Evolutionary conservation across 805 yeast genomes (phyloP), one percentile per base, ranked within the genome.

Genomic region (Zygoascus tannicola): DNA sequence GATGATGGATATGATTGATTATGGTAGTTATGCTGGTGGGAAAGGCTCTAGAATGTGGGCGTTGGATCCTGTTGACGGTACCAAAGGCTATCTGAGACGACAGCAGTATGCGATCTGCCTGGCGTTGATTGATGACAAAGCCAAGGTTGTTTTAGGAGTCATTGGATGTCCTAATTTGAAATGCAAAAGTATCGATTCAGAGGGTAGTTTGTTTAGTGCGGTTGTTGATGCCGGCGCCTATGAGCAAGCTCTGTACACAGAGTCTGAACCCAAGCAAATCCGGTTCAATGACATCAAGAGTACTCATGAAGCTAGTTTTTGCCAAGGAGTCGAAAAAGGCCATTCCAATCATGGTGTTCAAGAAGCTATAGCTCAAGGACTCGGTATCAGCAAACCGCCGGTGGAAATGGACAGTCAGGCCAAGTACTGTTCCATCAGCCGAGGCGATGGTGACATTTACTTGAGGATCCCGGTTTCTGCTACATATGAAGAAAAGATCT

Each of bases 11-110:
- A 70, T 81, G 21, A 83, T 92, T 45, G 95, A 87, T 58, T 65
- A 71, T 47, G 98, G 98, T 39, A 72, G 75, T 56, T 84, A 83
- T 33, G 61, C 71, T 49, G 97, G 97, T 44, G 95, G 97, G 3
- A 53, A 65, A 26, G 68, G 63, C 32, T 94, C 95, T 20, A 71
- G 98, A 49, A 78, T 85, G 59, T 92, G 99, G 99, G 95, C 97
- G 0, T 67, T 92, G 56, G 99, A 92, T 58, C 99, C 99, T 33
- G 88, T 92, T 49, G 99, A 92, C 59, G 99, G 99, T 5, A 92
- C 99, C 18, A 92, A 81, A 61, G 99, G 99, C 0, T 92, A 92
- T 60, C 67, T 92, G 44, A 73, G 99, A 58, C 94, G 95, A 38
- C 37, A 33, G 20, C 99, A 92, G 60, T 92, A 86, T 63, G 97